Conservation (phyloP, 1,284 basidiomycete genomes). For the Pyrrhoderma noxium region DNA sequence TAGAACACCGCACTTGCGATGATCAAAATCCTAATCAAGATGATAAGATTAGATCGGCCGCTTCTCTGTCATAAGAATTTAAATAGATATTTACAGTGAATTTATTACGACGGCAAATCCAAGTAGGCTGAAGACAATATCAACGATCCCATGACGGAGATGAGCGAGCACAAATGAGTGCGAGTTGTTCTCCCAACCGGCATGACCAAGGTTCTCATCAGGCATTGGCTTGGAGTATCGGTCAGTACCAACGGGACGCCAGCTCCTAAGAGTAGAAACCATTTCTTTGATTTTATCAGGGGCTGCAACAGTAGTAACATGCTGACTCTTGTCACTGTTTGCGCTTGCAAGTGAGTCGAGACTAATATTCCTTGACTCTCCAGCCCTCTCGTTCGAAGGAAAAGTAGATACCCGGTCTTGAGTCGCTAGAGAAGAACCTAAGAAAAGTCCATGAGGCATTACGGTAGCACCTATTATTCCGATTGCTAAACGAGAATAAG, state of each 20-base stretch:
- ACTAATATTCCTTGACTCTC: neutral
- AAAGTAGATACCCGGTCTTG: constrained; percentile 54
- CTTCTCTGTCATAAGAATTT: constrained; percentile 20
- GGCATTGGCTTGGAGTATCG: constrained; percentile 17
- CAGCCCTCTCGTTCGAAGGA: constrained; percentile 3
- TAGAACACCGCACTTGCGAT: constrained; percentile 71
- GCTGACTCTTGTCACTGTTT: neutral
- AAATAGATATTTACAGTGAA: constrained; percentile 42
- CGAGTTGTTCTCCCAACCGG: constrained; percentile 57
- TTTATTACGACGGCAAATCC: constrained; percentile 87
- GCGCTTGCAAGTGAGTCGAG: constrained; percentile 2
- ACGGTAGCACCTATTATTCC: constrained; percentile 80
- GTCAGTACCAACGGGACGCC: constrained; percentile 18
- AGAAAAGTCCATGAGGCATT: constrained; percentile 88
- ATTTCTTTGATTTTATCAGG: neutral
- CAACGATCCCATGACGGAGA: constrained; percentile 68
- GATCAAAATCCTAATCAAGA: constrained; percentile 58
- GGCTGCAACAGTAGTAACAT: neutral
- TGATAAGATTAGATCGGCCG: neutral
- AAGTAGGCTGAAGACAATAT: constrained; percentile 59
- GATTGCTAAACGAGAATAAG: constrained; percentile 43
- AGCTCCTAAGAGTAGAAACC: constrained; percentile 2
- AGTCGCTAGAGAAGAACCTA: constrained; percentile 81
- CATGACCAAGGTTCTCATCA: constrained; percentile 32
- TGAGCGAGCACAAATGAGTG: constrained; percentile 68